phyloP scores from a whole-genome alignment of 352 stramenopile genomes.

The Globisporangium perplexum region DNA sequence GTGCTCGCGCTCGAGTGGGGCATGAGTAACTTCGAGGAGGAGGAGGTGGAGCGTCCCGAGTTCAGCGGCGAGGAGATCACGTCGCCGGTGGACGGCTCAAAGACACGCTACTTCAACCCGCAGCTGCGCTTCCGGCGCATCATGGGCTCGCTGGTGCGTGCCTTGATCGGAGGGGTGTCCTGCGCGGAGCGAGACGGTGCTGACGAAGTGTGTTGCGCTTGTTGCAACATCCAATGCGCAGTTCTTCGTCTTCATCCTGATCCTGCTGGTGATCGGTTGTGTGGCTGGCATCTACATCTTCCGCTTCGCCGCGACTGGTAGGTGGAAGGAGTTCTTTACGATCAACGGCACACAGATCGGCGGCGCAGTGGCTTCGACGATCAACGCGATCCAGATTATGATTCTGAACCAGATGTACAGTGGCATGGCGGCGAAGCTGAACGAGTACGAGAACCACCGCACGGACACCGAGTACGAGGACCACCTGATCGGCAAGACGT shows the following conservation, averaged over 20 bases:
- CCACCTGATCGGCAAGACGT: conserved; percentile 80
- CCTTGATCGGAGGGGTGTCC: too few relatives aligned
- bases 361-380: conserved; percentile 44
- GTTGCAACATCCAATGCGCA: conserved; percentile 6
- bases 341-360: conserved; percentile 38
- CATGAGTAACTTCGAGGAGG: conserved; percentile 71
- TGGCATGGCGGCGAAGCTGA: conserved; percentile 51
- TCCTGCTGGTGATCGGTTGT: conserved; percentile 59
- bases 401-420: conserved; percentile 75
- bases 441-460: conserved; percentile 93
- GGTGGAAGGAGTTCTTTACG: conserved; percentile 58
- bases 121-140: conserved; percentile 54
- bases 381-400: conserved; percentile 81
- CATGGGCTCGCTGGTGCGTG: conserved; percentile 56
- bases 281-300: conserved; percentile 74
- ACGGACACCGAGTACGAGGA: conserved; percentile 96
- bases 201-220: too few relatives aligned
- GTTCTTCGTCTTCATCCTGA: conserved; percentile 70
- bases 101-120: neutral
- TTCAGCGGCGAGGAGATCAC: conserved; percentile 66
- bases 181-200: too few relatives aligned
- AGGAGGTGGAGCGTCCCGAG: conserved; percentile 63
- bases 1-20: conserved; percentile 77
- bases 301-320: conserved; percentile 45
- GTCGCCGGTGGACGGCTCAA: too few relatives aligned